Evolutionary conservation across 345 rosid genomes (phyloP), one percentile per base, ranked within the genome.

Genomic region (Arabidopsis thaliana): DNA sequence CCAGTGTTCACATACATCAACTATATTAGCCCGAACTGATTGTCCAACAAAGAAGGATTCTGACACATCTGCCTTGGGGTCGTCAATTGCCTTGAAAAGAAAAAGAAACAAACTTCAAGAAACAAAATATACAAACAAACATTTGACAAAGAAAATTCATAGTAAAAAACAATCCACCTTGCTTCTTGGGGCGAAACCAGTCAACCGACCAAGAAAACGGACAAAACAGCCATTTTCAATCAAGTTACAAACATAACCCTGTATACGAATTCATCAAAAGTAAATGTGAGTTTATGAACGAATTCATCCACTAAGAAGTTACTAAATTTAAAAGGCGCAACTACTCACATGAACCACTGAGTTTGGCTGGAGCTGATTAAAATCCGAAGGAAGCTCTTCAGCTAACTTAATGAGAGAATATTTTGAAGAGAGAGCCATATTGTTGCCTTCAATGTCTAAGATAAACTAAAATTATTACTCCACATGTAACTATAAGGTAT

Each of bases 161-260:
- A 52, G 72, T 34, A 46, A 52, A 60, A 56, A 66, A 20, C 7
- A 34, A 50, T 7, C 73, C 79, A 92, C 97, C 91, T 90, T 95
- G 84, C 91, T 86, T 88, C 87, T 81, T 3, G 97, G 97, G 41
- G 86, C 88, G 73, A 95, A 95, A 59, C 96, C 99, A 64, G 99
- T 95, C 82, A 95, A 79, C 68, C 85, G 93, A 59, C 97, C 99
- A 83, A 92, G 96, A 90, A 87, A 92, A 38, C 99, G 97, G 60
- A 95, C 89, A 83, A 95, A 95, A 84, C 99, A 95, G 55, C 99
- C 99, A 49, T 81, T 86, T 72, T 85, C 97, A 71, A 92, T 95
- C 75, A 90, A 45, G 83, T 90, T 95, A 67, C 97, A 95, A 59
- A 95, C 77, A 69, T 90, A 95, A 14, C 99, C 99, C 99, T 95